phyloP scores from a whole-genome alignment of 192 early-diverging fungal genomes.

The Podila verticillata region DNA sequence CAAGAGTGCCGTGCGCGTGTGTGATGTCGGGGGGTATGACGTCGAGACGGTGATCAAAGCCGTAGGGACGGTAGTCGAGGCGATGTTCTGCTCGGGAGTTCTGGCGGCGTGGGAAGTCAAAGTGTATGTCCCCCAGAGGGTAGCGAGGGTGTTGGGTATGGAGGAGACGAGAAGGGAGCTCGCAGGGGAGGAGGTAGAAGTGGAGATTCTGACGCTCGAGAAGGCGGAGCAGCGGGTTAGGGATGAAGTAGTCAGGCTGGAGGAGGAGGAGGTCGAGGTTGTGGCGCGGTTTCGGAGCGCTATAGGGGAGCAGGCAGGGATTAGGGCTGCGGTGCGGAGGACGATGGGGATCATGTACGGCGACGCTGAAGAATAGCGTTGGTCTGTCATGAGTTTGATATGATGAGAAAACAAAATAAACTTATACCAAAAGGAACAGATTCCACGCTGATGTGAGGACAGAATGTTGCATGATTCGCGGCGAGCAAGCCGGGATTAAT shows the following conservation, averaged over 20 bases:
- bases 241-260: no score
- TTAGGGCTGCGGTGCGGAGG: neutral
- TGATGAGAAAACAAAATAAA: no score
- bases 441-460: no score
- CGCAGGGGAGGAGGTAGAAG: neutral
- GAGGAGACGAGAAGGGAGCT: neutral
- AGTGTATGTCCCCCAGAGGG: slow-evolving; percentile 11
- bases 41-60: neutral
- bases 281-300: no score
- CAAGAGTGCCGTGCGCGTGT: neutral
- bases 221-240: neutral
- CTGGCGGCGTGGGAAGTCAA: slow-evolving; percentile 1
- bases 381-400: no score
- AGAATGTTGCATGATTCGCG: no score
- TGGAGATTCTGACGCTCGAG: neutral
- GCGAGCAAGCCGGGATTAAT: neutral
- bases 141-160: neutral
- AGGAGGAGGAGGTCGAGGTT: no score
- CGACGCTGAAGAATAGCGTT: neutral
- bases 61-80: neutral
- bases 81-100: neutral
- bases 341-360: neutral
- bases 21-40: slow-evolving; percentile 17
- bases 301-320: neutral
- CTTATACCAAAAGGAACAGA: no score